Evolutionary conservation across 78 protist genomes (phyloP), one percentile per base, ranked within the genome.

Genomic region (Dictyostelium capitatum): DNA sequence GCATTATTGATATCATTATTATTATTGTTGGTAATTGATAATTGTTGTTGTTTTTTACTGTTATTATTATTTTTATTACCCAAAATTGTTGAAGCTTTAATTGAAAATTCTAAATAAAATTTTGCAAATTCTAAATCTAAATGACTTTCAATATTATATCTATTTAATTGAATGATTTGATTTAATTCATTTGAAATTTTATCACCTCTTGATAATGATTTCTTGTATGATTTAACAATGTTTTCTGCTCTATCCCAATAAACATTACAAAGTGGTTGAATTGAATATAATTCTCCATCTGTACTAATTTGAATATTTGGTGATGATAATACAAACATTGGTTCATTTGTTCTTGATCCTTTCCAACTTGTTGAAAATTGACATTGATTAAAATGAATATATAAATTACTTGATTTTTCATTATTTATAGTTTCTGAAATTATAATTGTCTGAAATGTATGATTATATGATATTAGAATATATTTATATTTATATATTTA

Each of bases 271-370:
- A 87, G 65, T 50, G 93, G 93, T 77, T 87, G 93, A 17, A 87
- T 77, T 20, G 46, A 65, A 37, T 32, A 59, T 7, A 87, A 51
- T 37, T 87, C 93, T 6, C 82, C 93, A 64, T 87, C 93, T 6
- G 78, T 87, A 23, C 83, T 64, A n/a, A 87, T 87, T 50, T 87
- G 93, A 64, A 87, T 87, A 12, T 47, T 57, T 25, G 93, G 93
- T 47, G 65, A 30, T n/a, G 74, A 37, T 50, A 43, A 25, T 32
- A 87, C 67, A 77, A 87, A 87, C n/a, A 87, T 12, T n/a, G 84
- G 74, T 77, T 77, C 78, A 50, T 87, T 87, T 9, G 53, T 48
- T 17, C 65, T 37, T 6, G 69, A 37, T 6, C 93, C 93, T 77
- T 59, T 87, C 93, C 84, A 87, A 25, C 53, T 9, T 37, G 25